Base-by-base conservation (phyloP, 2,329 filamentous ascomycete genomes). In the Aspergillus eucalypticola region DNA sequence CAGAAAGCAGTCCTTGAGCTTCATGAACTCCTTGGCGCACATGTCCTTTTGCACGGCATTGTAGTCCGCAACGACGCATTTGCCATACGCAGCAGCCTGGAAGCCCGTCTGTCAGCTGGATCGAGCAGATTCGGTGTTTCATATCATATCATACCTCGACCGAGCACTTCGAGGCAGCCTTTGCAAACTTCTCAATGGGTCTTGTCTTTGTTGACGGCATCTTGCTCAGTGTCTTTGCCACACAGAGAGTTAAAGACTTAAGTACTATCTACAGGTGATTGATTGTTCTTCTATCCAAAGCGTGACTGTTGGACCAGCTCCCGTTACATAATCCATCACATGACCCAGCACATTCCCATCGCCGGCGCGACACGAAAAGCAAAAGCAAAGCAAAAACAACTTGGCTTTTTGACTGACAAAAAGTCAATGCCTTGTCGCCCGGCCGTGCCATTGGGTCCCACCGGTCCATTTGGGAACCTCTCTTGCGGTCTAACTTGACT, bases 31-130 rank as follows among this genome's bases (percentile, higher is more conserved):
- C 60, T 86, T 87, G 4, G 84, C 83, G 72, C 95, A 99, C 82
- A 95, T 95, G 73, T 97, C 91, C 73, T 96, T 96, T 68, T 92
- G 86, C 3, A 96, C 86, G 3, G 92, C 86, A 72, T 94, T 94
- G 78, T 96, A 98, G 73, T 98, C 94, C 41, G 87, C 86, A 54
- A 94, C 85, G 65, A 99, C 88, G 74, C 95, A 99, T 81, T 92
- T 93, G 66, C 94, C 95, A 72, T 98, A 99, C 11, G 86, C 82
- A 2, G 91, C 83, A 55, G 91, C 90, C 94, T 98, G 64, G 59
- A 54, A 53, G 58, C 44, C 32, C 15, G 21, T 52, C 19, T 41
- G 59, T 64, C 67, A 66, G 67, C 56, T 54, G 59, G 38, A 32
- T 11, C 44, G 41, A 11, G 13, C 39, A 38, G 38, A 21, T 13